Percentiles rank a stretch among this genome's conserved stretches.
phyloP scores from a whole-genome alignment of 1,284 basidiomycete genomes.

The Tilletia indica region DNA sequence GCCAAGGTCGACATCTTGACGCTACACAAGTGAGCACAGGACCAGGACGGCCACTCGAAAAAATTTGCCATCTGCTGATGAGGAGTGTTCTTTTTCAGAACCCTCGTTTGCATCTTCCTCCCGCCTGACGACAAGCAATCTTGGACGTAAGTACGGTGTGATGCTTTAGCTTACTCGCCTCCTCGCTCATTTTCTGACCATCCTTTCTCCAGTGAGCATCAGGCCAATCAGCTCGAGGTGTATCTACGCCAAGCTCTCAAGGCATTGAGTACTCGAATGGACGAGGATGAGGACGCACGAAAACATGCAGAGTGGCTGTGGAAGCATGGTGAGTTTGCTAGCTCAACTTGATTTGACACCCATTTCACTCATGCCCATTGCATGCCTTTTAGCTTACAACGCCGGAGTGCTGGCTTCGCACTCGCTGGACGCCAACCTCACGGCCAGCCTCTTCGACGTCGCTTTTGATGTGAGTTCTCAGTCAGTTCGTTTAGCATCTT shows the following conservation, averaged over 20 bases:
- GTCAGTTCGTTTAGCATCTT: neutral
- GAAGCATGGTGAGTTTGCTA: neutral
- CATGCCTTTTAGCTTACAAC: conserved; percentile 3
- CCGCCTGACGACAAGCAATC: neutral
- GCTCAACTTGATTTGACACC: neutral
- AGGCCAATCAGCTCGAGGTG: neutral
- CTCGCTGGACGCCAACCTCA: neutral
- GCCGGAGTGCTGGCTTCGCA: neutral
- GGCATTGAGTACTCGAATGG: neutral
- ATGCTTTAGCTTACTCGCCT: neutral
- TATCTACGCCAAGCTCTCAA: conserved; percentile 12
- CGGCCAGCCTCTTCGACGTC: conserved; percentile 9
- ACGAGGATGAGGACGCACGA: neutral
- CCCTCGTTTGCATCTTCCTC: conserved; percentile 5
- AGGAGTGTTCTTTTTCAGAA: neutral
- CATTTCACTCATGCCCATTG: neutral
- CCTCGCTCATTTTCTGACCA: neutral
- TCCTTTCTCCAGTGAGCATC: conserved; percentile 1
- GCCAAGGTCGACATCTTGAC: neutral
- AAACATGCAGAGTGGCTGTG: conserved; percentile 14
- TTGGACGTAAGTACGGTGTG: neutral
- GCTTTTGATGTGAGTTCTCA: neutral
- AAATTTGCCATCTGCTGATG: neutral
- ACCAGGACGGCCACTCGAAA: neutral
- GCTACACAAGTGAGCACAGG: neutral